A percentile compares a stretch with the other conserved stretches of the same genome.
phyloP scores from a whole-genome alignment of 2,329 filamentous ascomycete species.

The Calonectria pauciramosa region DNA sequence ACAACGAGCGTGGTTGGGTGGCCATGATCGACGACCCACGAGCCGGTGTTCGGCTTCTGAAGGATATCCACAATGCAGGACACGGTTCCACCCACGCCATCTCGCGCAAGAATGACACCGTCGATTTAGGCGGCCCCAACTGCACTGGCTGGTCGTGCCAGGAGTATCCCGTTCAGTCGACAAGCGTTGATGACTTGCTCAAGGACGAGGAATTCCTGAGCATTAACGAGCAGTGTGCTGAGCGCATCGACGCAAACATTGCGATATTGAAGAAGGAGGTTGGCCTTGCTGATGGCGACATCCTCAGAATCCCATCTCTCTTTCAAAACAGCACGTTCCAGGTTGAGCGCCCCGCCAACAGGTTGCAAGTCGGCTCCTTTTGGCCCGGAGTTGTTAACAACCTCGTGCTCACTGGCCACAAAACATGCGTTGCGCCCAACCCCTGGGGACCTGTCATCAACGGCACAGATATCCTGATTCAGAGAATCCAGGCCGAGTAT shows the following conservation, averaged over 20 bases:
- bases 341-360: not conserved
- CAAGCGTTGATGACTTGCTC: not conserved
- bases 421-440: not conserved
- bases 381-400: slow-evolving; percentile 1
- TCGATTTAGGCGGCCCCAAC: not conserved
- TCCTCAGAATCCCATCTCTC: not conserved
- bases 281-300: not conserved
- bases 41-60: slow-evolving; percentile 35
- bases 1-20: slow-evolving; percentile 43
- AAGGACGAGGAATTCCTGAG: not conserved
- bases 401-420: not conserved
- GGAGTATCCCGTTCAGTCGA: not conserved
- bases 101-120: not conserved
- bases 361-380: not conserved
- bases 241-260: not conserved
- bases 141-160: not conserved
- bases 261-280: not conserved
- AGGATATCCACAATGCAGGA: slow-evolving; percentile 31
- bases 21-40: slow-evolving; percentile 41
- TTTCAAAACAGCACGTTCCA: not conserved
- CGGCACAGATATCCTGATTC: not conserved
- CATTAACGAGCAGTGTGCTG: not conserved
- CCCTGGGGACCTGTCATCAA: not conserved
- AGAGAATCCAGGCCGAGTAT: not conserved
- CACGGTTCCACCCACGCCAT: slow-evolving; percentile 28